Percentiles rank a stretch among this genome's conserved stretches.
Evolutionary conservation across 768 basidiomycete species (phyloP).

Genomic region (Lentinula sp.): DNA sequence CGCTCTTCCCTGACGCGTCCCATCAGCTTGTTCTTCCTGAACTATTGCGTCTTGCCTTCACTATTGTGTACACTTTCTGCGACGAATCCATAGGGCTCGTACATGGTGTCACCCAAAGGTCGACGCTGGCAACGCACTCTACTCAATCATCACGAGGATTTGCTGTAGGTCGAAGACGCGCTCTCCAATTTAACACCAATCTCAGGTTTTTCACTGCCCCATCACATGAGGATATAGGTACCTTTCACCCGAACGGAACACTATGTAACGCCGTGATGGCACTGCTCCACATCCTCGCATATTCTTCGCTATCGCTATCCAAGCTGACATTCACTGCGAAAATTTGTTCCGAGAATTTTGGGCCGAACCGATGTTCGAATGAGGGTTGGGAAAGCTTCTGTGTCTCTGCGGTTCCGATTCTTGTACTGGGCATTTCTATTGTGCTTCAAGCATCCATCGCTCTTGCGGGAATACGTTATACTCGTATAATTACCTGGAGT

Average conservation of each 20-base stretch:
- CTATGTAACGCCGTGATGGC: background rate
- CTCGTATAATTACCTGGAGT: slow-evolving; percentile 24
- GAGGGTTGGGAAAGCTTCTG: slow-evolving; percentile 10
- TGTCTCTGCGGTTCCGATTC: slow-evolving; percentile 18
- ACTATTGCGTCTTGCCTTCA: slow-evolving; percentile 17
- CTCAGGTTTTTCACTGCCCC: background rate
- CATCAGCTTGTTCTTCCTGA: slow-evolving; percentile 12
- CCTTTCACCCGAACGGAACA: background rate
- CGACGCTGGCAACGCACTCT: background rate
- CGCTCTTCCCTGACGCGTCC: background rate
- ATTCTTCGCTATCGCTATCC: background rate
- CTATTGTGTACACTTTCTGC: slow-evolving; percentile 18
- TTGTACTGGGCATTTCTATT: slow-evolving; percentile 19
- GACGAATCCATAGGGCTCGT: slow-evolving; percentile 22
- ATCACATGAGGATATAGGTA: background rate
- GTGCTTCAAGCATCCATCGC: slow-evolving; percentile 18
- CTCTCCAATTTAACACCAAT: background rate
- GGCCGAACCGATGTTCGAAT: background rate
- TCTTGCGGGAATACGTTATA: slow-evolving; percentile 13
- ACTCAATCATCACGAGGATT: background rate
- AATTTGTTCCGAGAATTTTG: background rate
- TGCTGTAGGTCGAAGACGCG: background rate
- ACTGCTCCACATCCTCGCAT: background rate
- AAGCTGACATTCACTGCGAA: background rate
- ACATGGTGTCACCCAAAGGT: slow-evolving; percentile 15